These are phyloP conservation scores for Phialophora chinensis DNA, from an alignment of 2,329 filamentous ascomycete genomes.

Conservation along the genomic window DNA sequence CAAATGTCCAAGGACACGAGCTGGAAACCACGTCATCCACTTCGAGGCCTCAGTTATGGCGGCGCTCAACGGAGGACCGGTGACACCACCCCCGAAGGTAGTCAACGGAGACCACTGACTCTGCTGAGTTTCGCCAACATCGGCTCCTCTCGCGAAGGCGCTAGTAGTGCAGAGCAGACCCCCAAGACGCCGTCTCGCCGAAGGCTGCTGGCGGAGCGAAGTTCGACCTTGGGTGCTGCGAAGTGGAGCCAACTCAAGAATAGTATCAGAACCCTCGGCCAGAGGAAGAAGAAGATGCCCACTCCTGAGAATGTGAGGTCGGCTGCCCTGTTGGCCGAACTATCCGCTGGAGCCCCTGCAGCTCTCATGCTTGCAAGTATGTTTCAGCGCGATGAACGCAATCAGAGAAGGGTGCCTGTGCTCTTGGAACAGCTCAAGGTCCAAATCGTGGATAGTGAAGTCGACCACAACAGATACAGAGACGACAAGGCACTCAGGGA, in stretches of 20 bases:
- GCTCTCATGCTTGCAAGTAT: conserved; percentile 95
- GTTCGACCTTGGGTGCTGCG: conserved; percentile 73
- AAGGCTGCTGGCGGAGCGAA: conserved; percentile 62
- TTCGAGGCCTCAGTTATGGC: conserved; percentile 57
- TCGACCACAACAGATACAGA: conserved; percentile 56
- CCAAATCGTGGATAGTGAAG: conserved; percentile 79
- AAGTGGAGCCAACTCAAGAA: conserved; percentile 95
- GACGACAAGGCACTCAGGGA: conserved; percentile 32
- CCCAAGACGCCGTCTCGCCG: conserved; percentile 45
- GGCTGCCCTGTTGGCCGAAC: conserved; percentile 92
- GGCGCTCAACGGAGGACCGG: conserved; percentile 59
- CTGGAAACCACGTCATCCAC: conserved; percentile 67
- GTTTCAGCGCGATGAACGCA: conserved; percentile 96
- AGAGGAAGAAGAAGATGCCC: conserved; percentile 80
- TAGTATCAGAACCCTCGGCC: conserved; percentile 76
- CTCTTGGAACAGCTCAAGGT: conserved; percentile 94
- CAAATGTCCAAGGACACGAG: conserved; percentile 60
- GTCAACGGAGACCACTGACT: conserved; percentile 65
- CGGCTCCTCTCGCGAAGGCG: conserved; percentile 61
- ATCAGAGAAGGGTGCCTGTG: conserved; percentile 92
- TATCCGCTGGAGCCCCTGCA: conserved; percentile 89
- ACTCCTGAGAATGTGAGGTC: conserved; percentile 94
- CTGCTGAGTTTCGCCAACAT: conserved; percentile 68
- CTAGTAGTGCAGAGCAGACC: conserved; percentile 24
- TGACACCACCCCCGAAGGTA: conserved; percentile 55